These are phyloP conservation scores for Pyrenophora tritici-repentis DNA, from an alignment of 2,329 filamentous ascomycete genomes.

Conservation along the genomic window DNA sequence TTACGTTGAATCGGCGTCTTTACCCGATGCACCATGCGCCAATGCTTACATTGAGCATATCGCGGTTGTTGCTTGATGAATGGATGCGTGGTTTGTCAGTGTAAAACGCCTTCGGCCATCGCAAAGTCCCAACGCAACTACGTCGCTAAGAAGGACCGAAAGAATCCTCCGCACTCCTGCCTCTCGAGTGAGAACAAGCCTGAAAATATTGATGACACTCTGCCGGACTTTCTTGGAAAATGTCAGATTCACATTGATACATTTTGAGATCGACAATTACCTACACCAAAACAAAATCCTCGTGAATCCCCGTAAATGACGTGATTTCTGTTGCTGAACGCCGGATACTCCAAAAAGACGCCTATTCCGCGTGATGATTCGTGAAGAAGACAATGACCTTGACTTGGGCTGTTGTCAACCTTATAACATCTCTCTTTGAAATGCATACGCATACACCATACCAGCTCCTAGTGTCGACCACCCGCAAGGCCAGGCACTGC, in stretches of 20 bases:
- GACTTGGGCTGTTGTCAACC: background rate
- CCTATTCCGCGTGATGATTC: background rate
- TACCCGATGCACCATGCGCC: background rate
- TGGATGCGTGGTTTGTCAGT: background rate
- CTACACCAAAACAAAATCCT: slow-evolving; percentile 21
- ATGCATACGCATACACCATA: too few species aligned
- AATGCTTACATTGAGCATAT: slow-evolving; percentile 1
- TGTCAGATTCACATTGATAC: slow-evolving; percentile 21
- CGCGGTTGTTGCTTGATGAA: background rate
- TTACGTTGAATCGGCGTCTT: background rate
- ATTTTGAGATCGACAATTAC: slow-evolving; percentile 22
- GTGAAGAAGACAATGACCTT: background rate
- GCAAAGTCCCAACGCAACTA: background rate
- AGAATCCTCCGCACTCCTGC: too few species aligned
- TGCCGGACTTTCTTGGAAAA: slow-evolving; percentile 4
- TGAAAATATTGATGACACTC: background rate
- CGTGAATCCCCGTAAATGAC: background rate
- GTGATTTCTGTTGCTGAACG: slow-evolving; percentile 13
- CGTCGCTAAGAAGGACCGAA: background rate
- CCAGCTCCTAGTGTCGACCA: slow-evolving; percentile 22
- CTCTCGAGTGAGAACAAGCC: background rate
- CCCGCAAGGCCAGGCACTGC: slow-evolving; percentile 69
- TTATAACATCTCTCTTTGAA: too few species aligned
- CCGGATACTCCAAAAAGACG: slow-evolving; percentile 12
- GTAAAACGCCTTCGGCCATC: background rate